These are phyloP conservation scores for Setomelanomma holmii DNA, from an alignment of 2,329 filamentous ascomycete genomes.

Conservation along the genomic window DNA sequence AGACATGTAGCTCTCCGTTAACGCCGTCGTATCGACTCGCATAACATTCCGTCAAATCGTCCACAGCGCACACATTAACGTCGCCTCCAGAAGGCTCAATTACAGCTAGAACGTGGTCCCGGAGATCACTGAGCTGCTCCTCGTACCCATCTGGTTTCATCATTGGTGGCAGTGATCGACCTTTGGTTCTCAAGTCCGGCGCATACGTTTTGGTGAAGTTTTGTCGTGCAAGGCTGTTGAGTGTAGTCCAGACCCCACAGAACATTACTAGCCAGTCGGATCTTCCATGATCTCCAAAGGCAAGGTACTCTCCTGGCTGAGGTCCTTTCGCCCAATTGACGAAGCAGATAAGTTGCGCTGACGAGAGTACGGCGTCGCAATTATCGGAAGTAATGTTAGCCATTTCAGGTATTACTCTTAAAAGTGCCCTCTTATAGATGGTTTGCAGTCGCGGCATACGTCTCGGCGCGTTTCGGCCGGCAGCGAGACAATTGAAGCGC, in stretches of 20 bases:
- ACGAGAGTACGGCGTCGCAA: conserved; percentile 31
- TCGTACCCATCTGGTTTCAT: conserved; percentile 21
- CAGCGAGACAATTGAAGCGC: conserved; percentile 33
- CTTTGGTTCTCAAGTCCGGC: conserved; percentile 9
- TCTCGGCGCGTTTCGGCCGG: conserved; percentile 22
- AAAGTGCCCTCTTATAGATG: conserved; percentile 30
- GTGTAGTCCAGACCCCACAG: conserved; percentile 35
- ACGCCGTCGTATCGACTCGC: conserved; percentile 27
- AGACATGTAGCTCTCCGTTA: conserved; percentile 35
- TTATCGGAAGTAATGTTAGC: conserved; percentile 24
- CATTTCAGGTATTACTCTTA: conserved; percentile 27
- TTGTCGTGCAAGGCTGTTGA: conserved; percentile 9
- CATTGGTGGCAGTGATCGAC: conserved; percentile 16
- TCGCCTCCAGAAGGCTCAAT: conserved; percentile 6
- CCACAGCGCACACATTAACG: conserved; percentile 14
- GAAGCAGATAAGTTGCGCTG: conserved; percentile 36
- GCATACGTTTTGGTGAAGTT: conserved; percentile 15
- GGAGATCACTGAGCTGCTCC: conserved; percentile 25
- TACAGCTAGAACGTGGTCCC: conserved; percentile 14
- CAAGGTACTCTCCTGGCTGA: conserved; percentile 37
- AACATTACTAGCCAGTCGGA: conserved; percentile 44
- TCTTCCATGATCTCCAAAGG: conserved; percentile 30
- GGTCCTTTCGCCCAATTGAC: conserved; percentile 33
- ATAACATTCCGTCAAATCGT: conserved; percentile 29
- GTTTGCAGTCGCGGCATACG: conserved; percentile 26